Base-by-base conservation (phyloP, 148 eudicot species). In the Chenopodium suecicum region DNA sequence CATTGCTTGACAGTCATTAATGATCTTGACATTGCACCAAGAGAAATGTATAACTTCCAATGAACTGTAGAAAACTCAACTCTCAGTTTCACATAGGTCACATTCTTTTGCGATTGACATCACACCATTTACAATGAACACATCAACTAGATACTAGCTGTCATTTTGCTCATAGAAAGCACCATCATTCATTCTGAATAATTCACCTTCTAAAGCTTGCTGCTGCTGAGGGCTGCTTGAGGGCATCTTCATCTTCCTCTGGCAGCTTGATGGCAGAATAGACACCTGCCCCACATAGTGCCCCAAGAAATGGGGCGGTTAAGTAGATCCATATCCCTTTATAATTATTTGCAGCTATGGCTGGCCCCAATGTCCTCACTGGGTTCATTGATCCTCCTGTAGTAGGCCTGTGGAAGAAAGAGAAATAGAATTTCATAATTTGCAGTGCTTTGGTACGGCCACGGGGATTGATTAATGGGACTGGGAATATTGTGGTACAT, bases 301-400 rank as follows among this genome's bases (percentile, higher is more conserved):
- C 93, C 25, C 98, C 98, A 0, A 95, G 89, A 78, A 93, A 68
- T 29, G 97, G 98, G 71, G 98, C 94, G 77, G 90, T 92, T 70
- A 94, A 78, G 88, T 96, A 96, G 44, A 96, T 78, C 99, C 98
- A 96, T 79, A 96, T 78, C 75, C 84, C 97, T 87, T 88, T 87
- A 79, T 76, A 96, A 90, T 94, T 96, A 73, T 88, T 88, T 81
- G 88, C 95, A 20, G 95, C 98, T 88, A 94, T 85, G 76, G 99
- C 98, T 80, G 99, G 99, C 66, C 99, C 99, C 79, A 96, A 54
- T 70, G 94, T 96, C 85, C 99, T 89, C 66, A 91, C 99, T n/a
- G 98, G 99, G 73, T 96, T 96, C 99, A 96, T 96, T 65, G 99
- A 96, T 47, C 89, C 99, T 87, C 99, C 99, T 8, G 98, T 93